Conservation (phyloP, 805 yeast genomes). For the Teunomyces tritomae region DNA sequence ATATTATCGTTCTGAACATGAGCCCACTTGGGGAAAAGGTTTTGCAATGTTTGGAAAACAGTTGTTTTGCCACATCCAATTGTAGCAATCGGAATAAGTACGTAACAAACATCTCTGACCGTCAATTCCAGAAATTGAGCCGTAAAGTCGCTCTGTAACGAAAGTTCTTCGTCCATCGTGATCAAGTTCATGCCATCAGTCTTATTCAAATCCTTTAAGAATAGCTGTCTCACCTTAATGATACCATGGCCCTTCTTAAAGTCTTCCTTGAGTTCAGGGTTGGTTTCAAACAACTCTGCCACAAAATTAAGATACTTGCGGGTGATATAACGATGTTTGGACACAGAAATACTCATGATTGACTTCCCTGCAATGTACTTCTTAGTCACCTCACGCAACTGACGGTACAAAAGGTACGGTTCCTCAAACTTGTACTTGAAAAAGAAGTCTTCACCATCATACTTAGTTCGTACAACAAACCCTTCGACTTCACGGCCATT, state of each 20-base stretch:
- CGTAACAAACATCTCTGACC: constrained; percentile 44
- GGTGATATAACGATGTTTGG: constrained; percentile 56
- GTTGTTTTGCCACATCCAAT: constrained; percentile 97
- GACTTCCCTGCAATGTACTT: constrained; percentile 37
- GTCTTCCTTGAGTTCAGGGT: constrained; percentile 45
- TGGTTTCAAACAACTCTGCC: constrained; percentile 47
- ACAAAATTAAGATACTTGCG: constrained; percentile 69
- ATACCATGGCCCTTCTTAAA: constrained; percentile 66
- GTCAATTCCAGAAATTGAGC: constrained; percentile 8
- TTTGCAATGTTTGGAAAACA: constrained; percentile 55
- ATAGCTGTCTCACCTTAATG: constrained; percentile 66
- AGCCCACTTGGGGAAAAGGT: constrained; percentile 56
- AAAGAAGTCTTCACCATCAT: constrained; percentile 51
- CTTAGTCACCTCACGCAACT: constrained; percentile 84
- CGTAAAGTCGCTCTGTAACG: constrained; percentile 22
- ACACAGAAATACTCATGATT: constrained; percentile 8
- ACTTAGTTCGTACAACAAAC: constrained; percentile 75
- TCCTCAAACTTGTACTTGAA: constrained; percentile 95
- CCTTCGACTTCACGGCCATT: constrained; percentile 82
- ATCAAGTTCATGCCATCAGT: constrained; percentile 60
- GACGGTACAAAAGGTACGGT: constrained; percentile 88
- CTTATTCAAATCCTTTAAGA: constrained; percentile 43
- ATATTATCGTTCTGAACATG: constrained; percentile 83
- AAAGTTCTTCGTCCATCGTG: constrained; percentile 41
- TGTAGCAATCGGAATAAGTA: constrained; percentile 81